These are phyloP conservation scores for Brassica napus DNA, from an alignment of 345 rosid species.

Conservation along the genomic window DNA sequence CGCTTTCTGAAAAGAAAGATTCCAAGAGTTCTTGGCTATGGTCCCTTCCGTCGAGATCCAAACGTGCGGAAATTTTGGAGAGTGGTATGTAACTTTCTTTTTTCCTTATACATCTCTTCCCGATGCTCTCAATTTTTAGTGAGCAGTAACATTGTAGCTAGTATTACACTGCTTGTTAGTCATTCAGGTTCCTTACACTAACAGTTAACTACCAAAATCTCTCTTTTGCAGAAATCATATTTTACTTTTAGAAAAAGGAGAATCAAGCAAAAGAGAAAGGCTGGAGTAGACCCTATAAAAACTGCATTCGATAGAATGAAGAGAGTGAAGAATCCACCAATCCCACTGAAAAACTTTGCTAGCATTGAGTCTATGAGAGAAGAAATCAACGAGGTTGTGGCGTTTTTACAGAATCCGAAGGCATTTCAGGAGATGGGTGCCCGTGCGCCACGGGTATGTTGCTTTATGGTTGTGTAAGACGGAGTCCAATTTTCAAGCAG, in stretches of 20 bases:
- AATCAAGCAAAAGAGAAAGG: constrained; percentile 67
- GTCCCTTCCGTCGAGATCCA: constrained; percentile 76
- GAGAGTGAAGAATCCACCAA: constrained; percentile 97
- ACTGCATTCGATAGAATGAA: constrained; percentile 91
- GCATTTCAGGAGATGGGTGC: constrained; percentile 98
- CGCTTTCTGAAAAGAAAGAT: constrained; percentile 68
- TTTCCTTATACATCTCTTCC: constrained; percentile 16
- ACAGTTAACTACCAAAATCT: constrained; percentile 1
- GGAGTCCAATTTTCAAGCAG: constrained; percentile 6
- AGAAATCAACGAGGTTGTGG: constrained; percentile 94
- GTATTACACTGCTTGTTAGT: constrained; percentile 20
- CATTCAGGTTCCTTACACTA: constrained; percentile 18
- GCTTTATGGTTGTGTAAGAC: constrained; percentile 16
- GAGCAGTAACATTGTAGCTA: constrained; percentile 19
- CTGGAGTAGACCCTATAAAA: constrained; percentile 85
- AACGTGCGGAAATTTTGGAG: constrained; percentile 66
- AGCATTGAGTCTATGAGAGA: constrained; percentile 96
- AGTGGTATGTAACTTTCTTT: constrained; percentile 59
- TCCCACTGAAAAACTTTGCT: constrained; percentile 82
- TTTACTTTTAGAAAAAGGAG: constrained; percentile 53
- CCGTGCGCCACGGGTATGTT: constrained; percentile 85
- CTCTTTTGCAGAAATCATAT: constrained; percentile 66
- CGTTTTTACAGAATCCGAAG: constrained; percentile 86
- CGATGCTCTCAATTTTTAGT: constrained; percentile 4
- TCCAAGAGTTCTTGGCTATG: constrained; percentile 75